Conservation (phyloP, 73 alveolate genomes). For the Tetrahymena elliotti region DNA sequence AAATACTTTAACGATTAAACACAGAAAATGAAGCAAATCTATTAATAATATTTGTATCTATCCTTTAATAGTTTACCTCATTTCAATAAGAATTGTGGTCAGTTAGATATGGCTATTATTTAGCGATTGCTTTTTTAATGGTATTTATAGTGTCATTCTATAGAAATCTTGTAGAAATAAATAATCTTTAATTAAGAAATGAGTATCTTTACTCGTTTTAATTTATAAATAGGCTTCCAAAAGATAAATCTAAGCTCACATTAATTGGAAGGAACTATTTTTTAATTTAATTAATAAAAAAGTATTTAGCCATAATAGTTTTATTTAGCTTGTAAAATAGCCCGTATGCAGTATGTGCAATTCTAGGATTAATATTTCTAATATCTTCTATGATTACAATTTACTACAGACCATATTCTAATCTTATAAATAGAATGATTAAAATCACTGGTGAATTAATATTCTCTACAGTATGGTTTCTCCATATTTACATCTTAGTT, state of each 20-base stretch:
- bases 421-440: background rate
- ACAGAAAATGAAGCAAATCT: background rate
- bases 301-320: background rate
- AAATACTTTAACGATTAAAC: background rate
- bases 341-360: background rate
- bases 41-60: background rate
- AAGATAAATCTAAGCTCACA: background rate
- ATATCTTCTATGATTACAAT: background rate
- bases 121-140: background rate
- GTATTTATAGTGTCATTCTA: background rate
- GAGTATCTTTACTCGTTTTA: background rate
- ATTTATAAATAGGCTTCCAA: background rate
- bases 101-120: background rate
- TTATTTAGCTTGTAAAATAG: background rate
- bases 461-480: background rate
- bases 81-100: background rate
- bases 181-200: background rate
- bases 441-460: background rate
- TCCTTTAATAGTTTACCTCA: background rate
- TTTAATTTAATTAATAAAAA: background rate
- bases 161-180: background rate
- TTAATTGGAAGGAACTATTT: background rate
- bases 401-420: background rate
- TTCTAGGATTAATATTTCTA: background rate
- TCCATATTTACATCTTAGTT: background rate